Evolutionary conservation across 2,329 filamentous ascomycete genomes (phyloP).

Genomic region (Aspergillus transmontanensis): DNA sequence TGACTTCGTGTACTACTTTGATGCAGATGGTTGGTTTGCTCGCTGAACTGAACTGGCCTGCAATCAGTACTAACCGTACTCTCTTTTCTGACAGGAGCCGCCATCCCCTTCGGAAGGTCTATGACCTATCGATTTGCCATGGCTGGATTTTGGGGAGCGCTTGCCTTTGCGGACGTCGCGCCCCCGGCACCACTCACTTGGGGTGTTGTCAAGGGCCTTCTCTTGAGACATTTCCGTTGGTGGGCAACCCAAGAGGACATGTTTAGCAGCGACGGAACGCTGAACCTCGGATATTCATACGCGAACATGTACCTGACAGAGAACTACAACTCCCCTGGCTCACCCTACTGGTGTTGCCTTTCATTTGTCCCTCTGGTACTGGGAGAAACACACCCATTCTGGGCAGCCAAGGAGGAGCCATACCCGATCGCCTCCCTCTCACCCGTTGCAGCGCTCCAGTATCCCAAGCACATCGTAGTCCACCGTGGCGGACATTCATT

Average conservation of each 20-base stretch:
- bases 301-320: slow-evolving; percentile 81
- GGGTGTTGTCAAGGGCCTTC: slow-evolving; percentile 77
- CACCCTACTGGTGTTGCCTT: slow-evolving; percentile 76
- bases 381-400: slow-evolving; percentile 71
- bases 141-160: slow-evolving; percentile 79
- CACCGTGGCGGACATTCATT: slow-evolving; percentile 74
- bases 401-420: slow-evolving; percentile 68
- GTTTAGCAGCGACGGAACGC: slow-evolving; percentile 72
- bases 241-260: slow-evolving; percentile 77
- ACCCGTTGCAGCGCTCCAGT: slow-evolving; percentile 61
- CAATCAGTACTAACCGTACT: not conserved
- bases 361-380: slow-evolving; percentile 74
- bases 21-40: slow-evolving; percentile 62
- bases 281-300: slow-evolving; percentile 76
- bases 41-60: not conserved
- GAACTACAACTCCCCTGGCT: slow-evolving; percentile 79
- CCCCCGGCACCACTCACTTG: slow-evolving; percentile 72
- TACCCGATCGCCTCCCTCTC: slow-evolving; percentile 60
- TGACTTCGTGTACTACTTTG: slow-evolving; percentile 76
- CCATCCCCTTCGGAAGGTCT: slow-evolving; percentile 76
- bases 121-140: slow-evolving; percentile 83
- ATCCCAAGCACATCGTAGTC: slow-evolving; percentile 74
- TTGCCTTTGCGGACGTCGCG: slow-evolving; percentile 75
- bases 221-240: slow-evolving; percentile 74
- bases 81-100: slow-evolving; percentile 48